phyloP scores from a whole-genome alignment of 2,329 filamentous ascomycete genomes.

The Trichoderma hamatum region DNA sequence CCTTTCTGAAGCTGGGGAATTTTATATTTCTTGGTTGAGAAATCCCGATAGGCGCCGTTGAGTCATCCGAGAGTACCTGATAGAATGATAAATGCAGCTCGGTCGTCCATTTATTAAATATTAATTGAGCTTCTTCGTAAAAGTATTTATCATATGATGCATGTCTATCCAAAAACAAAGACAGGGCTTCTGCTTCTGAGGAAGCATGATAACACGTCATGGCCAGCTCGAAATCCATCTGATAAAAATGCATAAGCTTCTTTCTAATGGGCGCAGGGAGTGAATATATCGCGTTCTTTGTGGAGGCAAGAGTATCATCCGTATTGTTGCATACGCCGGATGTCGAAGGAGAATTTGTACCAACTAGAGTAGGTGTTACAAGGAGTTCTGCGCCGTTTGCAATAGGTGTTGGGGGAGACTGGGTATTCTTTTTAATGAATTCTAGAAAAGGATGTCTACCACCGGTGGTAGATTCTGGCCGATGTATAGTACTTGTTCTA shows the following conservation, averaged over 20 bases:
- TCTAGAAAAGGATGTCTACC: too few relatives aligned
- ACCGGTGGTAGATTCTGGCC: too few relatives aligned
- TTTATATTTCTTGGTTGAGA: too few relatives aligned
- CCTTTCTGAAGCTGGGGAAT: neutral
- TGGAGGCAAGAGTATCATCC: too few relatives aligned
- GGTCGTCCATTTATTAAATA: slow-evolving; percentile 1
- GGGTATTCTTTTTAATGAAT: too few relatives aligned
- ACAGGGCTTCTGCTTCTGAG: neutral
- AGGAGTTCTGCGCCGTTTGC: too few relatives aligned
- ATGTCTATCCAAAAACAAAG: neutral
- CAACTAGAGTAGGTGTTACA: too few relatives aligned
- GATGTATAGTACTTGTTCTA: too few relatives aligned
- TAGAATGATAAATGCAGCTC: slow-evolving; percentile 2
- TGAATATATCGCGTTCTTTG: too few relatives aligned
- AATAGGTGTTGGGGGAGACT: too few relatives aligned
- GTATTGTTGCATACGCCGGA: too few relatives aligned
- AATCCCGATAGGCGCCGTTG: neutral
- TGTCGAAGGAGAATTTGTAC: too few relatives aligned
- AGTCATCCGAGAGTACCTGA: neutral
- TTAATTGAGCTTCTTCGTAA: neutral
- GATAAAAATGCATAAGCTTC: neutral
- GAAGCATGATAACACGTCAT: neutral
- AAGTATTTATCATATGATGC: neutral
- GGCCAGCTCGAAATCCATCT: neutral
- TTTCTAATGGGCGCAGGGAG: neutral